Conservation (phyloP, 805 yeast genomes). For the Wickerhamiella parazyma region DNA sequence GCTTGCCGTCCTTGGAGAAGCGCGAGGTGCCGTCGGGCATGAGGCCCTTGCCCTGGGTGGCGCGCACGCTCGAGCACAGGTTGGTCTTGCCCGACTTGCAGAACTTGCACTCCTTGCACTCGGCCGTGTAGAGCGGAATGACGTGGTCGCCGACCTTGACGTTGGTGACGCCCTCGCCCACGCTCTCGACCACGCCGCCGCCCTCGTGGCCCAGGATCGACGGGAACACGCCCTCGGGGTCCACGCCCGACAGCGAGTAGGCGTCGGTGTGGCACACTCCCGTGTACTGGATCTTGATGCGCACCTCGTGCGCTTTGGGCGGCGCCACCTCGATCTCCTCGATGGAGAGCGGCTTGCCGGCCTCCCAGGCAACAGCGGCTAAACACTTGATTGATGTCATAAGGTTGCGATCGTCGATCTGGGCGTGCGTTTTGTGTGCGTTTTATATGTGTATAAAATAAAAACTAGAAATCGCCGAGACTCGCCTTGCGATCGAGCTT, state of each 20-base stretch:
- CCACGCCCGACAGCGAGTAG: slow-evolving; percentile 84
- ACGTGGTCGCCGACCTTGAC: slow-evolving; percentile 93
- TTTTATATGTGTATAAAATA: not conserved
- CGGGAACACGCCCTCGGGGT: slow-evolving; percentile 95
- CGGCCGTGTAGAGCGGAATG: slow-evolving; percentile 90
- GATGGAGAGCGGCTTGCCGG: slow-evolving; percentile 56
- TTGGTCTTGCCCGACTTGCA: slow-evolving; percentile 93
- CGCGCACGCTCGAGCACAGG: slow-evolving; percentile 89
- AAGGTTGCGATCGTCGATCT: too few relatives aligned
- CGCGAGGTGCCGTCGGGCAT: slow-evolving; percentile 98
- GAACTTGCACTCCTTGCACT: slow-evolving; percentile 89
- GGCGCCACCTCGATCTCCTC: slow-evolving; percentile 86
- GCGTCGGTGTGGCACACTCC: slow-evolving; percentile 99
- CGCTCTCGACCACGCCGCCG: slow-evolving; percentile 89
- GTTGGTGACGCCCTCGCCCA: slow-evolving; percentile 85
- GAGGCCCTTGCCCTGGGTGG: slow-evolving; percentile 95
- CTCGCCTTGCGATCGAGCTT: slow-evolving; percentile 14
- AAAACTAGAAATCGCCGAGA: slow-evolving; percentile 9
- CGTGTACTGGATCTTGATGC: slow-evolving; percentile 73
- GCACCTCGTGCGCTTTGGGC: slow-evolving; percentile 94
- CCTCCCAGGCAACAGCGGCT: slow-evolving; percentile 98
- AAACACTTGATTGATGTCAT: slow-evolving; percentile 48
- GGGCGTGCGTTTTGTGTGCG: not conserved
- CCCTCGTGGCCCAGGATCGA: slow-evolving; percentile 94
- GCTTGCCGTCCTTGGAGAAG: slow-evolving; percentile 67